Evolutionary conservation across 306 rosid genomes (phyloP).

Genomic region (Malus orientalis): DNA sequence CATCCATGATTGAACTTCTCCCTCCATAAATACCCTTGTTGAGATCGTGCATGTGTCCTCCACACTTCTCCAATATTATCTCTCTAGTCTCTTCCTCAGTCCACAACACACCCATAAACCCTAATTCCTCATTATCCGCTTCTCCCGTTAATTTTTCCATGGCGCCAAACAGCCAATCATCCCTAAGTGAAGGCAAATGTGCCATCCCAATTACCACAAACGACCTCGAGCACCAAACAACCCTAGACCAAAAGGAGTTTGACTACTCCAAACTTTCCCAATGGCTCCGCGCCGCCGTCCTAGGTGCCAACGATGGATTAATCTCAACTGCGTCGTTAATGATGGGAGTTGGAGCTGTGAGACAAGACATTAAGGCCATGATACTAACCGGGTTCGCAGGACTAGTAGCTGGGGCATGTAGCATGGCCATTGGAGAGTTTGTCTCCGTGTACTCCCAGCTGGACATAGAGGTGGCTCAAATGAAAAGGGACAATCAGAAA

Average conservation of each 20-base stretch:
- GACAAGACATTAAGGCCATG: slow-evolving; percentile 75
- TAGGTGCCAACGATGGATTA: slow-evolving; percentile 93
- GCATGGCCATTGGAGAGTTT: slow-evolving; percentile 97
- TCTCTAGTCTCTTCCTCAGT: neutral
- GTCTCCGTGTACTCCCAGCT: slow-evolving; percentile 88
- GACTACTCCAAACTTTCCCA: slow-evolving; percentile 88
- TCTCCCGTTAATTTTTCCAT: neutral
- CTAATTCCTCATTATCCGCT: neutral
- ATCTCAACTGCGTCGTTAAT: slow-evolving; percentile 85
- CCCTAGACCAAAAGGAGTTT: slow-evolving; percentile 24
- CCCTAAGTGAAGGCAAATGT: slow-evolving; percentile 26
- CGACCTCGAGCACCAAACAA: slow-evolving; percentile 49
- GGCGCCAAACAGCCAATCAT: slow-evolving; percentile 33
- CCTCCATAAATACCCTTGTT: slow-evolving; percentile 61
- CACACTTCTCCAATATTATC: slow-evolving; percentile 43
- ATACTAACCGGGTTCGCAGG: slow-evolving; percentile 84
- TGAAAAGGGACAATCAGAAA: slow-evolving; percentile 40
- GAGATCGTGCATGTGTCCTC: slow-evolving; percentile 74
- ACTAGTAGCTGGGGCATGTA: slow-evolving; percentile 78
- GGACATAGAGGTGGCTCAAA: slow-evolving; percentile 75
- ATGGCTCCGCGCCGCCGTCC: slow-evolving; percentile 86
- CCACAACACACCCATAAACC: neutral
- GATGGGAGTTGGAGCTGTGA: slow-evolving; percentile 96
- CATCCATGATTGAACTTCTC: slow-evolving; percentile 10
- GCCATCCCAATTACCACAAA: slow-evolving; percentile 17